phyloP scores from a whole-genome alignment of 148 eudicot genomes.

The Vaccinium macrocarpon region DNA sequence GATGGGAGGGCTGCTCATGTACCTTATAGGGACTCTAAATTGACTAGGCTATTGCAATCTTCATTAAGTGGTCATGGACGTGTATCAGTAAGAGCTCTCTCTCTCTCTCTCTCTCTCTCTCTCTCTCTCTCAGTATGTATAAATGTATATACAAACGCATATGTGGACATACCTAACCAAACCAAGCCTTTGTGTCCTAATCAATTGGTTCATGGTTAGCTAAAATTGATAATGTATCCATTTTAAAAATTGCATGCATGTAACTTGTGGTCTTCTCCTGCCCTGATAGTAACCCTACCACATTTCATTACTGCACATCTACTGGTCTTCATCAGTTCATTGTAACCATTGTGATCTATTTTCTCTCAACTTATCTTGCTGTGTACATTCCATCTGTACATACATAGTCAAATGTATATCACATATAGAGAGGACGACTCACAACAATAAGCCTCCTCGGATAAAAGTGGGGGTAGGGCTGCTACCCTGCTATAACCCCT shows the following conservation, averaged over 20 bases:
- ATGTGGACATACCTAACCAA: background rate
- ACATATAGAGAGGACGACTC: background rate
- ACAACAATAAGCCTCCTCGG: background rate
- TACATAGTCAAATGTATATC: background rate
- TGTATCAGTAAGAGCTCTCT: constrained; percentile 73
- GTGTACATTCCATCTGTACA: background rate
- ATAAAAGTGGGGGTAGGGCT: background rate
- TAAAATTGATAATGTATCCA: background rate
- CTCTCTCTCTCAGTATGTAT: background rate
- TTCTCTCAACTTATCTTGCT: background rate
- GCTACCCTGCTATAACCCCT: background rate
- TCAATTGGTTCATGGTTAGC: background rate
- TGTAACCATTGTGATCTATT: background rate
- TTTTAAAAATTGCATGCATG: background rate
- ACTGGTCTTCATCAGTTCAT: background rate
- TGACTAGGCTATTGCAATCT: constrained; percentile 96
- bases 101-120: background rate
- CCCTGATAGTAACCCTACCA: background rate
- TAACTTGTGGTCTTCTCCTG: background rate
- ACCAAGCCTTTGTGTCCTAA: background rate
- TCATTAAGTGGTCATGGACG: constrained; percentile 98
- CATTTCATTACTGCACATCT: background rate
- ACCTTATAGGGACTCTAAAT: constrained; percentile 94
- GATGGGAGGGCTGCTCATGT: constrained; percentile 84
- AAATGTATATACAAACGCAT: background rate